Evolutionary conservation across 805 yeast genomes (phyloP).

Genomic region (Kazachstania bromeliacearum): DNA sequence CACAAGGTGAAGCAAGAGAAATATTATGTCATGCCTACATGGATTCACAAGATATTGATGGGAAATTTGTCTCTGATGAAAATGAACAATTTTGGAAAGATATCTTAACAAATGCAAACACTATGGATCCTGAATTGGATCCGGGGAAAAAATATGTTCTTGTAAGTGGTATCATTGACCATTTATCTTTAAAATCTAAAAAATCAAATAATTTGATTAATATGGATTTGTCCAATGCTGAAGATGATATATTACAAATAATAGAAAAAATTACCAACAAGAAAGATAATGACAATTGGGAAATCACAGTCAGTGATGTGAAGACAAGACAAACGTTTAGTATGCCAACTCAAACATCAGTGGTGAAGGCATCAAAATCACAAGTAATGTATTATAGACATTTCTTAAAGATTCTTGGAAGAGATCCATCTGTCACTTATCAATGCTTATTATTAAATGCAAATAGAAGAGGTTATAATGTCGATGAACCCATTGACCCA

Average conservation of each 20-base stretch:
- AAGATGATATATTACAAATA: background rate
- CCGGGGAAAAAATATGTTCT: slow-evolving; percentile 30
- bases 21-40: slow-evolving; percentile 46
- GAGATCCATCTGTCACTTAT: slow-evolving; percentile 29
- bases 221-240: background rate
- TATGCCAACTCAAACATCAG: slow-evolving; percentile 43
- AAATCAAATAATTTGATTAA: background rate
- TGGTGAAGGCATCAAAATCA: slow-evolving; percentile 39
- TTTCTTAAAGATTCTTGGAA: slow-evolving; percentile 35
- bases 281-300: slow-evolving; percentile 4
- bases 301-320: slow-evolving; percentile 42
- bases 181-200: slow-evolving; percentile 25
- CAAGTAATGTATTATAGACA: slow-evolving; percentile 54
- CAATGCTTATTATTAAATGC: slow-evolving; percentile 39
- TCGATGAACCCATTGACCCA: slow-evolving; percentile 41
- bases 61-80: background rate
- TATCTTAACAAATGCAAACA: slow-evolving; percentile 3
- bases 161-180: slow-evolving; percentile 60
- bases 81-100: background rate
- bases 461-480: slow-evolving; percentile 36
- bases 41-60: slow-evolving; percentile 16
- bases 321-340: slow-evolving; percentile 44
- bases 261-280: background rate
- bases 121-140: slow-evolving; percentile 5
- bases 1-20: slow-evolving; percentile 49